Percentiles rank a stretch among this genome's conserved stretches.
phyloP scores from a whole-genome alignment of 257 asterid species.

The Solanum medicagineum region DNA sequence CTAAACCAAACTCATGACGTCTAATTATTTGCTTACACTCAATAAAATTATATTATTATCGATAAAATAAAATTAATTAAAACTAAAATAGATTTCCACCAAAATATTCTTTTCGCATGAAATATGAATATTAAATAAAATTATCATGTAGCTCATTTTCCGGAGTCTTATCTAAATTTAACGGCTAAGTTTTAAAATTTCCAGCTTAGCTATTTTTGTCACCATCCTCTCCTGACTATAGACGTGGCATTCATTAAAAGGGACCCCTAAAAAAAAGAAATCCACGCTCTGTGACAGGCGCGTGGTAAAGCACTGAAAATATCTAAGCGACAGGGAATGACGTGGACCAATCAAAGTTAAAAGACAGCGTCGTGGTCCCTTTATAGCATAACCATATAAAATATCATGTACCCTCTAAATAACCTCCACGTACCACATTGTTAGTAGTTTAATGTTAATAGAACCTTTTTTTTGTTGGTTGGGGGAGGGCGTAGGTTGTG shows the following conservation, averaged over 20 bases:
- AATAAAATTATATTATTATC: no score
- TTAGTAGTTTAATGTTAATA: not conserved
- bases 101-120: not conserved
- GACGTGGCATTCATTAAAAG: not conserved
- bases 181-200: not conserved
- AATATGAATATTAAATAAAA: not conserved
- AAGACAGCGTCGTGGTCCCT: not conserved
- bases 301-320: not conserved
- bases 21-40: not conserved
- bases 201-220: not conserved
- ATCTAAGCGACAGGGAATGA: slow-evolving; percentile 1
- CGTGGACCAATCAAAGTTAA: slow-evolving; percentile 4
- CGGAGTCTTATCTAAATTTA: not conserved
- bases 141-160: not conserved
- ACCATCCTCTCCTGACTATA: not conserved
- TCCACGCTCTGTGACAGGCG: not conserved
- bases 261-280: not conserved
- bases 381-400: not conserved
- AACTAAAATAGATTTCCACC: no score
- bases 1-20: not conserved
- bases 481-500: no score
- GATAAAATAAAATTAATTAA: no score
- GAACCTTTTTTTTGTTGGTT: not conserved
- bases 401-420: slow-evolving; percentile 6
- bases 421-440: slow-evolving; percentile 17